Base-by-base conservation (phyloP, 1,284 basidiomycete genomes). In the Sanguinoderma infundibulare region DNA sequence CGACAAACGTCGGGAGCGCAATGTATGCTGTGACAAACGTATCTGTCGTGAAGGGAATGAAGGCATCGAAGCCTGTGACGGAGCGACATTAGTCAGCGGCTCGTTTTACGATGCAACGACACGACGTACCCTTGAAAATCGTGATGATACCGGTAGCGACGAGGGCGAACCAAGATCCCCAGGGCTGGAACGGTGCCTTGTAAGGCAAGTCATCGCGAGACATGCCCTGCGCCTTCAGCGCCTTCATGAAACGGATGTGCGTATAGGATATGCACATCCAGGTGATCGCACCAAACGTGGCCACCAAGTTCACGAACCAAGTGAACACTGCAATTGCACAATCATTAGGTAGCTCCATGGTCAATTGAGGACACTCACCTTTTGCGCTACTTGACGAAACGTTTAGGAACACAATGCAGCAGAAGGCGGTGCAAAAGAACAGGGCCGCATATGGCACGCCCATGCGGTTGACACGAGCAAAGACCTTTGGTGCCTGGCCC, bases 201-300 rank as follows among this genome's bases (percentile, higher is more conserved):
- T 89, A 94, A 1, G 89, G 87, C 15, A 94, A 78, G 9, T 78
- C 74, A 52, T 88, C 82, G 20, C 90, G 81, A 2, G 82, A 83
- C 65, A 87, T 80, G 15, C 89, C 89, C 61, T 92, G 89, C 0
- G 78, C 83, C 64, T 86, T 80, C 64, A 92, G 75, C 0, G 87
- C 89, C 67, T 82, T 81, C 89, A 91, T 89, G 75, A 92, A 91
- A 14, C 79, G 80, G 60, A 83, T 85, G 58, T 47, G 55, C 10
- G 84, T 84, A 51, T 82, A 84, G 44, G 83, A 74, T 60, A 94
- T 92, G 24, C 81, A 85, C 79, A 92, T 86, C 89, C 90, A 91
- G 7, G 88, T 90, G 22, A 90, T 78, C 26, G 87, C 85, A 46
- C 90, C 90, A 67, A 89, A 89, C 30, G 72, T 73, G 26, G 71